Base-by-base conservation (phyloP, 2,329 filamentous ascomycete species). In the Colletotrichum salicis region DNA sequence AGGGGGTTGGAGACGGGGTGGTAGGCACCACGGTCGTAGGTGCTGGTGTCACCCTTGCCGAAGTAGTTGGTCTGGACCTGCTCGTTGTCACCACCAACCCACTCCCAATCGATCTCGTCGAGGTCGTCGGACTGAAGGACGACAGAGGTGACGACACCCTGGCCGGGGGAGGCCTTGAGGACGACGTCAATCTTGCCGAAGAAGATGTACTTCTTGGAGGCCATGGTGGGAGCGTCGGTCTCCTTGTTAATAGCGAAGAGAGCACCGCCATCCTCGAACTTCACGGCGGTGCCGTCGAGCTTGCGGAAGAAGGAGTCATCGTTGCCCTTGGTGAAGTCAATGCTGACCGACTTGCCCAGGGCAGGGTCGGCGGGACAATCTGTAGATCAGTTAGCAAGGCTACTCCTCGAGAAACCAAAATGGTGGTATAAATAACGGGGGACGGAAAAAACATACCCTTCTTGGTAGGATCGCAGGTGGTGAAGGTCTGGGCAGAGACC, bases 41-140 rank as follows among this genome's bases (percentile, higher is more conserved):
- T 88, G n/a, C 87, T 87, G 66, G 88, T 90, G 82, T 93, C 84
- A 71, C 92, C 93, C 85, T 94, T 93, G 84, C 90, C 89, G 82
- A 93, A 94, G 85, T 94, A 97, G 85, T 97, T 97, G 80, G 90
- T 93, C 84, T 98, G 96, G 37, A 95, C 95, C 80, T 96, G 87
- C 33, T 86, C 82, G 75, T 87, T 84, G 79, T 94, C 90, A 64
- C 90, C 91, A 70, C 96, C 96, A 70, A 98, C 87, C 92, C 94
- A 97, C 83, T 98, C 96, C 93, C 94, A 97, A 82, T 98, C 96
- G 74, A 98, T 96, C 86, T 97, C 95, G 80, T 98, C 96, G 35
- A 97, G 88, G 78, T 92, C 90, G 78, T 97, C 94, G 1, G 95
- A 98, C 85, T 97, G 93, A 75, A 99, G 86, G 54, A 98, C 94